phyloP scores from a whole-genome alignment of 2,329 filamentous ascomycete species.

The Aspergillus thermomutatus region DNA sequence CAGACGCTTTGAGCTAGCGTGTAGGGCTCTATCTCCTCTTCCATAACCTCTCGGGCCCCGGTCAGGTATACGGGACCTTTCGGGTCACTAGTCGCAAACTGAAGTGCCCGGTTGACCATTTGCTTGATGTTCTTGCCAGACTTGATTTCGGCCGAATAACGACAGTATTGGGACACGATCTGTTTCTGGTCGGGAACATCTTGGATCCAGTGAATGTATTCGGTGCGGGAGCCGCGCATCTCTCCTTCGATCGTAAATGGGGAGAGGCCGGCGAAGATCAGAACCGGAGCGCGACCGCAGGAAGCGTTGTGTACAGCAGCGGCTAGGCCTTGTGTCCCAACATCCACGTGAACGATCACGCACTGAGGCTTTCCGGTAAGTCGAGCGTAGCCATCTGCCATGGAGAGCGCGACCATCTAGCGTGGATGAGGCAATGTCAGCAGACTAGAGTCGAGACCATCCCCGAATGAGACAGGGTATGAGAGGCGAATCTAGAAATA shows the following conservation, averaged over 20 bases:
- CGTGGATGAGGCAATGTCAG: conserved; percentile 9
- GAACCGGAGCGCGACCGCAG: conserved; percentile 67
- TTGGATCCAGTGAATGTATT: conserved; percentile 85
- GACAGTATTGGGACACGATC: conserved; percentile 80
- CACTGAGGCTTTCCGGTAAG: conserved; percentile 69
- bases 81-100: conserved; percentile 74
- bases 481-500: conserved; percentile 30
- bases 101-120: conserved; percentile 78
- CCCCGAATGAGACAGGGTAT: neutral
- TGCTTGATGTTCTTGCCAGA: conserved; percentile 83
- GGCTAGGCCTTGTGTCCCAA: conserved; percentile 74
- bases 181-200: conserved; percentile 78
- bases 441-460: conserved; percentile 1
- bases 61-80: conserved; percentile 76
- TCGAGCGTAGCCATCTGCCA: conserved; percentile 77
- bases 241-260: conserved; percentile 77
- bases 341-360: conserved; percentile 77
- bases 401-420: conserved; percentile 79
- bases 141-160: conserved; percentile 79
- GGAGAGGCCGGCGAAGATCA: conserved; percentile 75
- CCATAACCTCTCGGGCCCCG: conserved; percentile 78
- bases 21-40: conserved; percentile 76
- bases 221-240: conserved; percentile 70
- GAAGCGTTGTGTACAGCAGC: conserved; percentile 78
- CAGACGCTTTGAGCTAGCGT: conserved; percentile 65